Percentiles rank a stretch among this genome's conserved stretches.
Conservation (phyloP, 2,329 filamentous ascomycete species). For the Pseudopithomyces chartarum region DNA sequence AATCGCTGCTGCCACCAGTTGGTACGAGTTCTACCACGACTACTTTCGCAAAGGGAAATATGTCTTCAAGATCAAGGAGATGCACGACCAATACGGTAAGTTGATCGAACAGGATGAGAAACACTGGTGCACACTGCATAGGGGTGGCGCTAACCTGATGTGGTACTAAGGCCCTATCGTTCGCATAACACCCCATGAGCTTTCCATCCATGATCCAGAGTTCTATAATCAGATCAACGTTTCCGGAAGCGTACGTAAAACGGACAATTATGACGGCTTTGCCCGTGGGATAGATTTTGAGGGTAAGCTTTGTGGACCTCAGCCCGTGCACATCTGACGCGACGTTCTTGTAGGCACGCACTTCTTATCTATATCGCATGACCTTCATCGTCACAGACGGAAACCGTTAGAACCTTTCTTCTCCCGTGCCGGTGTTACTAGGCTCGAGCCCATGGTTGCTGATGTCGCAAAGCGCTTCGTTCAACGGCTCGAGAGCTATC, state of each 20-base stretch:
- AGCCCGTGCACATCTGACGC: background rate
- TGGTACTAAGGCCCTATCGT: conserved; percentile 31
- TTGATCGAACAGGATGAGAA: background rate
- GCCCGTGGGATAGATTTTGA: conserved; percentile 27
- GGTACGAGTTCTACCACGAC: conserved; percentile 34
- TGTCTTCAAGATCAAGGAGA: conserved; percentile 29
- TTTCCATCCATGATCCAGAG: conserved; percentile 28
- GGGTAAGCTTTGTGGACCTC: conserved; percentile 6
- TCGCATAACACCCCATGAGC: conserved; percentile 33
- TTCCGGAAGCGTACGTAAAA: conserved; percentile 14
- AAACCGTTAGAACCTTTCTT: conserved; percentile 36
- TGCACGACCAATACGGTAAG: conserved; percentile 37
- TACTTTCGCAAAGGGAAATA: conserved; percentile 29
- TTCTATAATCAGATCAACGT: conserved; percentile 34
- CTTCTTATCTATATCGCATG: conserved; percentile 26
- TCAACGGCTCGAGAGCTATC: conserved; percentile 9
- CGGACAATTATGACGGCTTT: conserved; percentile 24
- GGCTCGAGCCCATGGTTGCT: conserved; percentile 24
- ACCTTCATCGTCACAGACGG: conserved; percentile 30
- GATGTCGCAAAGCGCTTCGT: conserved; percentile 15
- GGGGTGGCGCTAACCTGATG: background rate
- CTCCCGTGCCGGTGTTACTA: conserved; percentile 23
- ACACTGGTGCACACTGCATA: background rate
- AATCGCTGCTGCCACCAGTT: conserved; percentile 24
- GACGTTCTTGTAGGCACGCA: conserved; percentile 11